phyloP scores from a whole-genome alignment of 2,329 filamentous ascomycete genomes.

The Fusarium kyushuense region DNA sequence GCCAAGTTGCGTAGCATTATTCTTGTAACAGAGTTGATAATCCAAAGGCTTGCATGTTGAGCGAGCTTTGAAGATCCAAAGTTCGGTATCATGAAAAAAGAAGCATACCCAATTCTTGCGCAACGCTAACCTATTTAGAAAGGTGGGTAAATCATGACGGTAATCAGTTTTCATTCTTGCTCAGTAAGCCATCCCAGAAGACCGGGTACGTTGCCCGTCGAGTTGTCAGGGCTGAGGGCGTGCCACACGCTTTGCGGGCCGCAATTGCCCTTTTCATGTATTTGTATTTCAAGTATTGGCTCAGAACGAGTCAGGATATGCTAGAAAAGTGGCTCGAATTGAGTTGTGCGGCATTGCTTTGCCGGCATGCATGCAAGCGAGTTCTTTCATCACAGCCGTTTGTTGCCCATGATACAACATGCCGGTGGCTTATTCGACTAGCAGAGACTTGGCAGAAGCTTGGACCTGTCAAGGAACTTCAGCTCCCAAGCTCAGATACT shows the following conservation, averaged over 20 bases:
- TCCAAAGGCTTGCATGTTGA: not conserved
- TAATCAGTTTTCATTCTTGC: not conserved
- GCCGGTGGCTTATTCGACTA: not conserved
- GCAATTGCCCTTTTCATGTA: conserved; percentile 4
- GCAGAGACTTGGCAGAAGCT: not conserved
- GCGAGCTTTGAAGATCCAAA: not conserved
- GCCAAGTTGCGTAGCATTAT: conserved; percentile 2
- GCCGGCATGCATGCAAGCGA: not conserved
- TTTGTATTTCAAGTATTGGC: conserved; percentile 1
- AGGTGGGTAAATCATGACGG: not conserved
- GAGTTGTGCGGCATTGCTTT: conserved; percentile 6
- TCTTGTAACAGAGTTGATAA: not conserved
- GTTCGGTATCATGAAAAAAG: not conserved
- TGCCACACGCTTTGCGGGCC: not conserved
- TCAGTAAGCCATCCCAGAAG: conserved; percentile 5
- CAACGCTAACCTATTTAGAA: conserved; percentile 5
- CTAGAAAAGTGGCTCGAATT: conserved; percentile 1
- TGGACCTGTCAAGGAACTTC: conserved; percentile 1
- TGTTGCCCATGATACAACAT: not conserved
- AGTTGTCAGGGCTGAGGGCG: not conserved
- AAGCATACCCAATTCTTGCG: conserved; percentile 2
- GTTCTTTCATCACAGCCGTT: conserved; percentile 3
- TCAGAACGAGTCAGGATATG: not conserved
- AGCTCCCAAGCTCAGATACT: not conserved
- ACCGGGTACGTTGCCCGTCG: conserved; percentile 1